Conservation (phyloP, 306 rosid species). For the Vigna reflexopilosa region DNA sequence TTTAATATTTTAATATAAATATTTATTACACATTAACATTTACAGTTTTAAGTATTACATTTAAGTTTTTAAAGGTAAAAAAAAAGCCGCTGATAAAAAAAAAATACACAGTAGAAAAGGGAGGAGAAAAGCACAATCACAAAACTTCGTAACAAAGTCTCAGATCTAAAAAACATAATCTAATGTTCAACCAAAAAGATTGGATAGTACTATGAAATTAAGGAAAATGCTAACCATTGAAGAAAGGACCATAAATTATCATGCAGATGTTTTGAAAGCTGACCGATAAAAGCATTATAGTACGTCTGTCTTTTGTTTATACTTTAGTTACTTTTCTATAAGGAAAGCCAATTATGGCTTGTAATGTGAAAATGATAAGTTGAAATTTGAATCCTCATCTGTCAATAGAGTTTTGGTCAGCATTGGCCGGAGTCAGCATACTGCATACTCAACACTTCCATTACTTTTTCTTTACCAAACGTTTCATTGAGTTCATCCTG, state of each 20-base stretch:
- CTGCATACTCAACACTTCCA: conserved; percentile 35
- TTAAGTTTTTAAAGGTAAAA: no score
- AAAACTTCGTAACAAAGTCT: background rate
- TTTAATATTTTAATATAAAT: background rate
- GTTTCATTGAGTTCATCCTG: conserved; percentile 49
- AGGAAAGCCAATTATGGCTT: background rate
- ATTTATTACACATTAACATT: no score
- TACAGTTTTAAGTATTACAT: no score
- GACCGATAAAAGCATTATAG: background rate
- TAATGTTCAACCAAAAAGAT: background rate
- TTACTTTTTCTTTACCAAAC: conserved; percentile 43
- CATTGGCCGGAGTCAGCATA: background rate
- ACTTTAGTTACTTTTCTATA: background rate
- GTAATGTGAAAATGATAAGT: background rate
- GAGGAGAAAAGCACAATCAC: background rate
- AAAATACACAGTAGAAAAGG: background rate
- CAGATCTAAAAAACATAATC: background rate
- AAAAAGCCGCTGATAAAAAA: background rate
- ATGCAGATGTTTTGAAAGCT: background rate
- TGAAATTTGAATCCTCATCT: conserved; percentile 9
- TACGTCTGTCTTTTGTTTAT: background rate
- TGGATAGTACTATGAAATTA: background rate
- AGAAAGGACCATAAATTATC: background rate
- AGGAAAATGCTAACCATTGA: background rate
- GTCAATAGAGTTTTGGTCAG: conserved; percentile 5